Conservation (phyloP, 345 rosid species). For the Cardamine resedifolia region DNA sequence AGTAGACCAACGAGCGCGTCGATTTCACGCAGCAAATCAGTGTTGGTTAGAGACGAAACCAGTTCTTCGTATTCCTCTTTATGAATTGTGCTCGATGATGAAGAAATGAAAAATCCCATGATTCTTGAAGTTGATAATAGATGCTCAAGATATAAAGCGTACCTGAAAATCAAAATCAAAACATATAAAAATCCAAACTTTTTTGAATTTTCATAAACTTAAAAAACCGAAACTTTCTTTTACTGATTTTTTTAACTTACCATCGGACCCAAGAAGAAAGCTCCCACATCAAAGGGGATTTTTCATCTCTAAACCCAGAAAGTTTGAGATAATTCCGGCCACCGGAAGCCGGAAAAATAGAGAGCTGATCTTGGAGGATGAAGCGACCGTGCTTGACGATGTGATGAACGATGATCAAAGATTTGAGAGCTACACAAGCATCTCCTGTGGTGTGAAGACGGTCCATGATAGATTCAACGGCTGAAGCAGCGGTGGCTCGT, state of each 20-base stretch:
- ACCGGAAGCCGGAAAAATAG: conserved; percentile 70
- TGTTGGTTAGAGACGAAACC: conserved; percentile 48
- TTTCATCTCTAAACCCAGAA: conserved; percentile 67
- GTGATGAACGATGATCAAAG: conserved; percentile 65
- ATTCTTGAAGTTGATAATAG: conserved; percentile 62
- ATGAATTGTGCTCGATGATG: conserved; percentile 49
- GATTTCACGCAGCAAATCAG: conserved; percentile 52
- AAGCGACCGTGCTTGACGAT: conserved; percentile 68
- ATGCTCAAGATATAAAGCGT: conserved; percentile 65
- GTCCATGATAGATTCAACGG: conserved; percentile 72
- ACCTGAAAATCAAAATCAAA: conserved; percentile 43
- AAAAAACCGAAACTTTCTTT: conserved; percentile 1
- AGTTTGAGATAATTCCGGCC: conserved; percentile 85
- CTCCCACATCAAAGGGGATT: conserved; percentile 65
- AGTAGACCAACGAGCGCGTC: conserved; percentile 55
- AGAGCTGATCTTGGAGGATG: conserved; percentile 88
- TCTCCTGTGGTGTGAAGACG: conserved; percentile 79
- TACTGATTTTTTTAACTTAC: conserved; percentile 42
- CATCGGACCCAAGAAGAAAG: conserved; percentile 88
- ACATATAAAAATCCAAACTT: background rate
- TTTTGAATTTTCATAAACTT: background rate
- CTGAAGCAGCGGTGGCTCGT: conserved; percentile 69
- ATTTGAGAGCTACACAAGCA: conserved; percentile 76
- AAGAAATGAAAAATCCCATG: conserved; percentile 63
- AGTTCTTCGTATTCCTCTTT: conserved; percentile 54